A percentile compares a stretch with the other conserved stretches of the same genome.
These are phyloP conservation scores for Cadophora sp. DNA, from an alignment of 2,329 filamentous ascomycete genomes.

Conservation along the genomic window DNA sequence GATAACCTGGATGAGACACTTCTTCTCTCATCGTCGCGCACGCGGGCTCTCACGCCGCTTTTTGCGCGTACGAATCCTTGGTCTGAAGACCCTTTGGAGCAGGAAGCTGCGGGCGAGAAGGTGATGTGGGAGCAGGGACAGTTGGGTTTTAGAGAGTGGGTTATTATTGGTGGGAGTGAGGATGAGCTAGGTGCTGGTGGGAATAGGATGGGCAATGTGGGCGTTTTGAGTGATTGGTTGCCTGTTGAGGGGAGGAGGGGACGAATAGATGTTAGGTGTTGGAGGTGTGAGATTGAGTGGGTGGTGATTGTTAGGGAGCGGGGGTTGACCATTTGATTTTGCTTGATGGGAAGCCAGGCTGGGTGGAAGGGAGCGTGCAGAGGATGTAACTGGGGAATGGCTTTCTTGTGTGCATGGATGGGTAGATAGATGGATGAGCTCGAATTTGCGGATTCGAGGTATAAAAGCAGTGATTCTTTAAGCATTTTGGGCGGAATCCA, in stretches of 20 bases:
- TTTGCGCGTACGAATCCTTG: neutral
- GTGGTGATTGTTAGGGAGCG: neutral
- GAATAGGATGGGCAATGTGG: neutral
- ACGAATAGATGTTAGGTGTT: conserved; percentile 4
- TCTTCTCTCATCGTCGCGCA: neutral
- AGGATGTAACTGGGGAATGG: neutral
- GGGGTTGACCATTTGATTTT: conserved; percentile 1
- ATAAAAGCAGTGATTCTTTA: too few relatives aligned
- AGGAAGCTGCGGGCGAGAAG: neutral
- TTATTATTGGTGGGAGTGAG: neutral
- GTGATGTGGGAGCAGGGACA: neutral
- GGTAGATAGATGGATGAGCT: too few relatives aligned
- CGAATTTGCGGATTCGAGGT: too few relatives aligned
- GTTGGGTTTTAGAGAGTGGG: conserved; percentile 1
- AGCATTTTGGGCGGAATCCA: too few relatives aligned
- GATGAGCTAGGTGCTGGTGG: neutral
- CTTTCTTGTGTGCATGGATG: too few relatives aligned
- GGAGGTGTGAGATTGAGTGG: conserved; percentile 1
- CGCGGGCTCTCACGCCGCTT: neutral
- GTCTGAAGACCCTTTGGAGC: neutral
- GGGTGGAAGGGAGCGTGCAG: neutral
- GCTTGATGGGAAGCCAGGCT: neutral
- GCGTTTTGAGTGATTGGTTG: neutral
- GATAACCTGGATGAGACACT: neutral
- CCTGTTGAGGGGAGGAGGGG: conserved; percentile 2